Base-by-base conservation (phyloP, 208 protist species). In the Crithidia expoeki region DNA sequence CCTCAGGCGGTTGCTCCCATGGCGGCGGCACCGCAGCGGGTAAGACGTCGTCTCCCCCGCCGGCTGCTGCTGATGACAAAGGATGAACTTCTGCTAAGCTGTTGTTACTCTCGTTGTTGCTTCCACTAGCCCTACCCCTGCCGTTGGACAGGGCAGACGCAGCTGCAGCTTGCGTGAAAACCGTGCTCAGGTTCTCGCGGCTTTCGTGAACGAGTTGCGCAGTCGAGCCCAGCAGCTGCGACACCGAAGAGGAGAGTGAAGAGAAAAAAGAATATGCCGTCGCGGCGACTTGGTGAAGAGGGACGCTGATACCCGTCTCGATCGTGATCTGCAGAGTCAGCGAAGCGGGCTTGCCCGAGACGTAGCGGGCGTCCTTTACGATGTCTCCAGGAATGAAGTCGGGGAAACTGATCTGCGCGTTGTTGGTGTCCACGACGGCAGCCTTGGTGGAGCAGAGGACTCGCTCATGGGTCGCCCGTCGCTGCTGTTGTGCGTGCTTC, bases 201-300 rank as follows among this genome's bases (percentile, higher is more conserved):
- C 76, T 65, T 27, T 88, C 89, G 73, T 80, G 75, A n/a, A 80
- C 74, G 10, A 77, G 72, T 19, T 79, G 60, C 21, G 78, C 64
- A 1, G 83, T 83, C 42, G 74, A 72, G 27, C 80, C 68, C 17
- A 93, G 53, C 52, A 94, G 53, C 46, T 84, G 73, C 14, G 70
- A 61, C 9, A 94, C 66, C 17, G 87, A 90, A 6, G 72, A 73
- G 5, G 80, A 83, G 11, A 95, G 51, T 0, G 81, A 76, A 11
- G 72, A 70, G 79, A 89, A 93, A 16, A 94, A 72, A 0, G 84
- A 89, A 19, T 72, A 72, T n/a, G 89, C 76, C 10, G 90, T 83
- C 17, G 69, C 64, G 44, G 79, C 74, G 4, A 89, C 84, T 49
- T 88, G 75, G 67, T 89, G 80, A 11, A 84, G 77, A 7, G 84